These are phyloP conservation scores for Bretschneidera sinensis DNA, from an alignment of 345 rosid species.

Conservation along the genomic window DNA sequence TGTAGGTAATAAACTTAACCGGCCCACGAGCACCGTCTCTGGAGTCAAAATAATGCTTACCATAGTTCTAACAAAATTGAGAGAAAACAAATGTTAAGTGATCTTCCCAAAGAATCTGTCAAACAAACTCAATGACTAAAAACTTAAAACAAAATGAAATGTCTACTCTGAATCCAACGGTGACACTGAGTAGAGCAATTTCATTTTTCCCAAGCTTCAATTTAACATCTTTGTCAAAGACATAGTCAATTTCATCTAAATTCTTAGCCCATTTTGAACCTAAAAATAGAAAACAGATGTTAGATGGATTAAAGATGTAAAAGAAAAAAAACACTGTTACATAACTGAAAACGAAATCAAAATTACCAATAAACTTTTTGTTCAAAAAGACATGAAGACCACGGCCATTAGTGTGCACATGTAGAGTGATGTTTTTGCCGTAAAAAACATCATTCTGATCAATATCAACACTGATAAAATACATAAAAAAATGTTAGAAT, in stretches of 20 bases:
- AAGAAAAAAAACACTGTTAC: too few species aligned
- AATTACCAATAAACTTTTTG: constrained; percentile 27
- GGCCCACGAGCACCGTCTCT: constrained; percentile 32
- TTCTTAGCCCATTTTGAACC: too few species aligned
- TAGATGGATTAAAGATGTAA: too few species aligned
- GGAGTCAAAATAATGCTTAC: constrained; percentile 1
- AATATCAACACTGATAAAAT: constrained; percentile 18
- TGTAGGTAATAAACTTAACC: constrained; percentile 26
- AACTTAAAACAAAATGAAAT: too few species aligned
- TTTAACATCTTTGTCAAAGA: constrained; percentile 25
- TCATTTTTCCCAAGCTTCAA: constrained; percentile 24
- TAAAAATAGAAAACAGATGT: too few species aligned
- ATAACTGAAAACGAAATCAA: too few species aligned
- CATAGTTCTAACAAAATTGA: constrained; percentile 16
- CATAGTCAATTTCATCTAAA: too few species aligned
- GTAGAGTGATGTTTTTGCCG: constrained; percentile 20
- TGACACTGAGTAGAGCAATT: constrained; percentile 41
- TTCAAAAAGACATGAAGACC: constrained; percentile 42
- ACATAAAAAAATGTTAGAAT: too few species aligned
- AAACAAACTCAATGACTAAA: too few species aligned
- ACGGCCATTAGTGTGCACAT: constrained; percentile 30
- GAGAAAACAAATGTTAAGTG: too few species aligned
- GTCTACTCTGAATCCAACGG: constrained; percentile 50
- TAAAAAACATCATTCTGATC: constrained; percentile 11
- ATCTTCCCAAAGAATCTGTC: too few species aligned